Evolutionary conservation across 768 basidiomycete genomes (phyloP).

Genomic region (Rhizopogon vinicolor): DNA sequence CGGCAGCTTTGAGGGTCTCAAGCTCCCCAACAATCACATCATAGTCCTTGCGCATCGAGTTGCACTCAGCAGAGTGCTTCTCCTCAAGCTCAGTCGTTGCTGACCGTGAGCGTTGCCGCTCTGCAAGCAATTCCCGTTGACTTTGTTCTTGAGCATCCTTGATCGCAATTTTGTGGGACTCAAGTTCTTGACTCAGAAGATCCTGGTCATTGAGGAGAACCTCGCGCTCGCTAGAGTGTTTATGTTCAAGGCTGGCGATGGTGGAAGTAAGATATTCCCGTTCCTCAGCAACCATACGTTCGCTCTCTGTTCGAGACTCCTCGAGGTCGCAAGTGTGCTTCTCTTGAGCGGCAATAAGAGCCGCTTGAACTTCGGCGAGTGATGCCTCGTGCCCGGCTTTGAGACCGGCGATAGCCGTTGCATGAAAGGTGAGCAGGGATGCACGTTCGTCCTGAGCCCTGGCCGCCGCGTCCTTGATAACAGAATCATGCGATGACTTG

Average conservation of each 20-base stretch:
- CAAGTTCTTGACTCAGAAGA: conserved; percentile 46
- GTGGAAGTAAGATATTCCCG: conserved; percentile 38
- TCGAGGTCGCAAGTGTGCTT: conserved; percentile 33
- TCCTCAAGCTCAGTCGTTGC: conserved; percentile 13
- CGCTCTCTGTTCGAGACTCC: conserved; percentile 27
- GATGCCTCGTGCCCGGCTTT: conserved; percentile 46
- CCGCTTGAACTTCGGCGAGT: conserved; percentile 35
- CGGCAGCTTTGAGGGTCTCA: conserved; percentile 41
- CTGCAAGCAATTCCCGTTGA: conserved; percentile 18
- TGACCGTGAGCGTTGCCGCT: conserved; percentile 21
- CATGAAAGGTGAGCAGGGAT: conserved; percentile 36
- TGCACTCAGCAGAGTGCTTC: conserved; percentile 16
- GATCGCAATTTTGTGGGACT: conserved; percentile 45
- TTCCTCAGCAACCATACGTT: conserved; percentile 38
- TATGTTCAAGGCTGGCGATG: conserved; percentile 45
- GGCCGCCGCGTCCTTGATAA: conserved; percentile 25
- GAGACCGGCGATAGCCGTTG: conserved; percentile 34
- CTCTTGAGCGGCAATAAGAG: conserved; percentile 33
- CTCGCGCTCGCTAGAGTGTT: conserved; percentile 46
- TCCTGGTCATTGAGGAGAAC: conserved; percentile 32
- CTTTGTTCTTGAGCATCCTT: conserved; percentile 21
- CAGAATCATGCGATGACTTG: conserved; percentile 41
- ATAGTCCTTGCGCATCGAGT: conserved; percentile 39
- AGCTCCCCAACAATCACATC: conserved; percentile 48
- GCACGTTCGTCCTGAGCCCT: conserved; percentile 33